Percentiles rank a stretch among this genome's conserved stretches.
Conservation (phyloP, 208 protist species). For the Endotrypanum monterogeii region DNA sequence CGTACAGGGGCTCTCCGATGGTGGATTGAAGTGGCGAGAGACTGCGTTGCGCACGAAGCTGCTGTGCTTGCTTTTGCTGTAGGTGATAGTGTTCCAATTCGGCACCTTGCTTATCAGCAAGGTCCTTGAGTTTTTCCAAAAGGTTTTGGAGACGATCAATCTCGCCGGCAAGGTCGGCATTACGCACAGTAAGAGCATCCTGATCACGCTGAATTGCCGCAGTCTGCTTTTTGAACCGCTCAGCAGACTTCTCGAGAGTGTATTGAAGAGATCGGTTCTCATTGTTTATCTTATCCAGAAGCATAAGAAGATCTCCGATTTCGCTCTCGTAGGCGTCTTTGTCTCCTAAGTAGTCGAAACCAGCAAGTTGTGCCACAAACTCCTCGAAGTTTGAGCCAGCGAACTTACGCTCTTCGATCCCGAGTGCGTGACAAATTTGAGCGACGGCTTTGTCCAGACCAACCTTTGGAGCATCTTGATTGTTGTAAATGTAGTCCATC, state of each 20-base stretch:
- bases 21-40: conserved; percentile 27
- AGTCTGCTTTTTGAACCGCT: conserved; percentile 56
- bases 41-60: conserved; percentile 49
- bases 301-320: conserved; percentile 61
- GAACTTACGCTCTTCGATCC: conserved; percentile 41
- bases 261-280: conserved; percentile 60
- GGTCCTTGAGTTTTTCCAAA: conserved; percentile 49
- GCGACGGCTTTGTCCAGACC: conserved; percentile 48
- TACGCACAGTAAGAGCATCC: conserved; percentile 36
- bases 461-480: conserved; percentile 36
- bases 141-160: conserved; percentile 46
- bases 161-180: conserved; percentile 48
- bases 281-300: conserved; percentile 59
- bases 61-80: conserved; percentile 49
- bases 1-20: conserved; percentile 40
- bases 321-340: conserved; percentile 68
- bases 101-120: conserved; percentile 44
- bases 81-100: conserved; percentile 45
- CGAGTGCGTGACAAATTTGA: conserved; percentile 45
- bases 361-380: conserved; percentile 43
- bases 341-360: conserved; percentile 41
- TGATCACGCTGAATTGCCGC: conserved; percentile 48
- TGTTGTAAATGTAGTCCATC: conserved; percentile 41
- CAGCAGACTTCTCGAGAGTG: conserved; percentile 56
- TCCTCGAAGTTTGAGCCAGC: conserved; percentile 40